Conservation (phyloP, 805 yeast species). For the Nakazawaea wyomingensis region DNA sequence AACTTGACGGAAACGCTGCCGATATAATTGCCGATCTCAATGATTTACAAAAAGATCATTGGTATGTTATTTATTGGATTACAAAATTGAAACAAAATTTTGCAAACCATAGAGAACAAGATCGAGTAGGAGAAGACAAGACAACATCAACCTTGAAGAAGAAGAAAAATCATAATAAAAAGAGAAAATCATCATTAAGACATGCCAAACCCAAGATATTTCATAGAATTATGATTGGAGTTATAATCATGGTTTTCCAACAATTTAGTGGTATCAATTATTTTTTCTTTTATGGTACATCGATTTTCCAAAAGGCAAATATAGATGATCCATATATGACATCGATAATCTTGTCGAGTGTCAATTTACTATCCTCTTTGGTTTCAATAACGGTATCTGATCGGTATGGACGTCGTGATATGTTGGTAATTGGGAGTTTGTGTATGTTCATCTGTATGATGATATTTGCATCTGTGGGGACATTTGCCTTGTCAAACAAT, state of each 20-base stretch:
- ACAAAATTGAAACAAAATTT: conserved; percentile 7
- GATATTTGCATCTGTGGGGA: conserved; percentile 52
- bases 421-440: conserved; percentile 43
- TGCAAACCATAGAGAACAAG: neutral
- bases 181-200: too few relatives aligned
- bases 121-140: neutral
- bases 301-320: conserved; percentile 48
- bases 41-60: conserved; percentile 11
- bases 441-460: conserved; percentile 49
- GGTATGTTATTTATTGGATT: conserved; percentile 16
- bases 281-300: conserved; percentile 63
- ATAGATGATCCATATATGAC: conserved; percentile 49
- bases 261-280: conserved; percentile 65
- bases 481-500: conserved; percentile 28
- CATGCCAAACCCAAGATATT: conserved; percentile 26
- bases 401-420: conserved; percentile 38
- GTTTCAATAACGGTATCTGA: conserved; percentile 44
- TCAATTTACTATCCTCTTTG: conserved; percentile 49
- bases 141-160: neutral
- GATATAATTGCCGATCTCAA: conserved; percentile 10
- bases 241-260: conserved; percentile 25
- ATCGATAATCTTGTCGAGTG: conserved; percentile 48
- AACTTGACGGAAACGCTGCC: conserved; percentile 7
- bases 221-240: conserved; percentile 25
- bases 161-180: too few relatives aligned